phyloP scores from a whole-genome alignment of 2,329 filamentous ascomycete species.

The Rosellinia necatrix region DNA sequence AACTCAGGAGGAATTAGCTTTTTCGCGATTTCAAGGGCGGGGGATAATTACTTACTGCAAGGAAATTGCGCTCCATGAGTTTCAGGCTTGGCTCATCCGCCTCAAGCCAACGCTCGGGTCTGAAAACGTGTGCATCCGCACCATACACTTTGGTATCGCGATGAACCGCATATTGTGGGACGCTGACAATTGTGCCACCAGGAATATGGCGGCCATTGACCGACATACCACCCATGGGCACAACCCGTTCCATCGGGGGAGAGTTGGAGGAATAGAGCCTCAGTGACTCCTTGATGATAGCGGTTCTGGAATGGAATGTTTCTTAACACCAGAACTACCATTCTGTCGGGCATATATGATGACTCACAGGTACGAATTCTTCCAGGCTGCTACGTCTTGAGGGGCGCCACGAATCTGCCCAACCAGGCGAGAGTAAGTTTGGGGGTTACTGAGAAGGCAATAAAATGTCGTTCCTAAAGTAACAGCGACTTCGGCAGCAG shows the following conservation, averaged over 20 bases:
- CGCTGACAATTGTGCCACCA: constrained; percentile 3
- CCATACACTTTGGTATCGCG: constrained; percentile 2
- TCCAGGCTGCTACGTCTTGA: no score
- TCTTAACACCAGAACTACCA: no score
- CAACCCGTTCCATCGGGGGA: background rate
- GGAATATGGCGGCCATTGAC: constrained; percentile 5
- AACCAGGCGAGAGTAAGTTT: no score
- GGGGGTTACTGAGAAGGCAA: no score
- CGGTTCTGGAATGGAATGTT: no score
- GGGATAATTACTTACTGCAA: constrained; percentile 2
- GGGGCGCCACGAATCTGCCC: no score
- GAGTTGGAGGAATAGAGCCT: background rate
- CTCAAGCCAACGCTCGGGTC: constrained; percentile 7
- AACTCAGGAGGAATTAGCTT: no score
- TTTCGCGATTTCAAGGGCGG: no score
- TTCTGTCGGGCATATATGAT: no score
- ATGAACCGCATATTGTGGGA: constrained; percentile 9
- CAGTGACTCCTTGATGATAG: constrained; percentile 9
- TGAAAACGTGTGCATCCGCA: background rate
- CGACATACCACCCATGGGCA: background rate
- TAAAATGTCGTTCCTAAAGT: no score
- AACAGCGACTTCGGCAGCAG: no score
- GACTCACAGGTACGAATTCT: no score
- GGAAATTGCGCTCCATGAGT: background rate
- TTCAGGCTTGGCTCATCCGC: background rate